Base-by-base conservation (phyloP, 2,329 filamentous ascomycete genomes). In the Fusarium subtropicale region DNA sequence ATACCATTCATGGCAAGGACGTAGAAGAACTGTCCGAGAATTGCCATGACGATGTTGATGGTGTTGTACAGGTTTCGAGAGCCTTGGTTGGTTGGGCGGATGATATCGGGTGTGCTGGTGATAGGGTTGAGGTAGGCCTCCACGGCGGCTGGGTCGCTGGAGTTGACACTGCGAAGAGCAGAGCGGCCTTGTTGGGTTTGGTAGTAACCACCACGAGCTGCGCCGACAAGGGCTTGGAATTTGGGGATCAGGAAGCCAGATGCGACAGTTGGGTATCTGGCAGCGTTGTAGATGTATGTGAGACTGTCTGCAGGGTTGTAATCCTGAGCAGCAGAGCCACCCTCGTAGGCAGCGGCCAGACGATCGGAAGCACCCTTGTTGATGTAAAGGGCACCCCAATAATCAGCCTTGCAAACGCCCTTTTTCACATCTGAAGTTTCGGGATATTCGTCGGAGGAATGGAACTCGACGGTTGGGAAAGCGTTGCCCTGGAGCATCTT, bases 361-460 rank as follows among this genome's bases (percentile, higher is more conserved):
- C 76, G 74, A 2, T 66, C 56, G 2, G 80, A 79, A 3, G 80
- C 76, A 3, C 75, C 77, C 9, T 71, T 46, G 28, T 73, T 66
- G 18, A 75, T 72, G 36, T 79, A 79, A 8, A 82, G 54, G 3
- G 78, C 79, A 4, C 68, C 81, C 81, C 81, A 82, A 60, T 80
- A 80, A 31, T 75, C 62, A 0, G 69, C 71, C 15, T 75, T 67
- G 59, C 81, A 82, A 24, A 82, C 79, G 1, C 75, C 74, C n/a
- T 76, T 64, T 36, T 68, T 68, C 6, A 81, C 56, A 30, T 76
- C 68, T 2, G 55, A 71, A 0, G 74, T 52, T 1, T 69, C 66
- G 0, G 77, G 63, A 51, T 75, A 81, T n/a, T 78, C 50, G 1
- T 62, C 56, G 8, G 60, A 34, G 0, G 70, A 53, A 20, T 55